Evolutionary conservation across 2,329 filamentous ascomycete genomes (phyloP), one percentile per base, ranked within the genome.

Genomic region (Stylonectria norvegica): DNA sequence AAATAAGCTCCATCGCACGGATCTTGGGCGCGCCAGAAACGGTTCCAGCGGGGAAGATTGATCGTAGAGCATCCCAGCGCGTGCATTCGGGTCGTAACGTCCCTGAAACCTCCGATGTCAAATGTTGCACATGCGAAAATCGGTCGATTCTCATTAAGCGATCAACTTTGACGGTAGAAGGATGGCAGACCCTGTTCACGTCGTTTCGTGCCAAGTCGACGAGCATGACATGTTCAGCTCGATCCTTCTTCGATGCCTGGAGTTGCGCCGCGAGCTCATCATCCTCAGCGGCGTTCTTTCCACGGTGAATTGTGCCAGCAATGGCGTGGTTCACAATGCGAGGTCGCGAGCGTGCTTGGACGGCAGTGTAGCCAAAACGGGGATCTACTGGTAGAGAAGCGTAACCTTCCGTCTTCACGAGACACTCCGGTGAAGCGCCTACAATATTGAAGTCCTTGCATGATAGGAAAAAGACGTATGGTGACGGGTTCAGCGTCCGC

Each of bases 1-100:
- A 89, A 57, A 98, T 98, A 47, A 98, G 73, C 68, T 96, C 87
- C 93, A 98, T 98, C 3, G 93, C 93, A 48, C 84, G 81, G 40
- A 98, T 89, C 70, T 98, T 98, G 42, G 93, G 93, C 4, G 93
- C 91, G 4, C 93, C 93, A 14, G 86, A 93, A 20, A 97, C 91
- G 0, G 93, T 98, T 40, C 93, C 93, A 4, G 93, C 93, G 0
- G 93, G 93, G 71, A 98, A 98, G 57, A 98, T 96, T 51, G 86
- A 90, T 27, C 91, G 80, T 70, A 98, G 95, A 8, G 93, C 93
- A 61, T 97, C 91, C 67, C 95, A 98, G 43, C 93, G 79, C 20
- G 89, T 91, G 72, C 89, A 89, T 27, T 76, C 90, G 5, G 79
- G 74, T 32, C 93, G 79, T 51, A 97, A 70, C n/a, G 93, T 77